Percentiles rank a stretch among this genome's conserved stretches.
Conservation (phyloP, 2,329 filamentous ascomycete species). For the Diaporthe batatas region DNA sequence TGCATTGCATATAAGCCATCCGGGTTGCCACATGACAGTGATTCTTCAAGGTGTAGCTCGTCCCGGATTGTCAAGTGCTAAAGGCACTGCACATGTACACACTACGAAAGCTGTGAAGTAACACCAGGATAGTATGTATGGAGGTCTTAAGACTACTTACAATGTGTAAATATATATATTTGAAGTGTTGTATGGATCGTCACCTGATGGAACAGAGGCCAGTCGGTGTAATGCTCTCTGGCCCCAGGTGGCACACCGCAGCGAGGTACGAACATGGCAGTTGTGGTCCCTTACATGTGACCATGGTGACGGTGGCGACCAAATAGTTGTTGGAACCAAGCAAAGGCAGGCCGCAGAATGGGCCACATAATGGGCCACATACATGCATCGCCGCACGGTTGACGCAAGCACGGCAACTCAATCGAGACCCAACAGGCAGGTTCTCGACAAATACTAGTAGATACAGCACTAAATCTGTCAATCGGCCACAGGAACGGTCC, state of each 20-base stretch:
- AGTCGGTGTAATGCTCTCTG: neutral
- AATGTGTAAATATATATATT: too few species aligned
- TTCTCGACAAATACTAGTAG: neutral
- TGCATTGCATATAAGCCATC: neutral
- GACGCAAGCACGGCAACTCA: constrained; percentile 21
- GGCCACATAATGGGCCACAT: constrained; percentile 6
- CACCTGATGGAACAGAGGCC: neutral
- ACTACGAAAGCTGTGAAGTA: neutral
- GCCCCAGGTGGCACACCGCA: neutral
- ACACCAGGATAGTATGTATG: too few species aligned
- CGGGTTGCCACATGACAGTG: neutral
- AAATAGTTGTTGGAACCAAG: neutral
- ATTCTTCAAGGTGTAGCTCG: neutral
- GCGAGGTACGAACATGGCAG: neutral
- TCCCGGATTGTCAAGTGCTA: too few species aligned
- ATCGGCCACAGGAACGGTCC: constrained; percentile 29
- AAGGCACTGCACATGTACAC: neutral
- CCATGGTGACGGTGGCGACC: neutral
- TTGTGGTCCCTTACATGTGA: neutral
- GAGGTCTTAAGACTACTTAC: neutral
- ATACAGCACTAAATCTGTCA: constrained; percentile 6
- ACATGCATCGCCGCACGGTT: constrained; percentile 29
- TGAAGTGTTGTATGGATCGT: neutral
- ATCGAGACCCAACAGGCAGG: neutral
- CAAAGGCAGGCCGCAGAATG: constrained; percentile 25